Percentiles rank a stretch among this genome's conserved stretches.
Conservation (phyloP, 106 monocot genomes). For the Xerophyta viscosa region DNA sequence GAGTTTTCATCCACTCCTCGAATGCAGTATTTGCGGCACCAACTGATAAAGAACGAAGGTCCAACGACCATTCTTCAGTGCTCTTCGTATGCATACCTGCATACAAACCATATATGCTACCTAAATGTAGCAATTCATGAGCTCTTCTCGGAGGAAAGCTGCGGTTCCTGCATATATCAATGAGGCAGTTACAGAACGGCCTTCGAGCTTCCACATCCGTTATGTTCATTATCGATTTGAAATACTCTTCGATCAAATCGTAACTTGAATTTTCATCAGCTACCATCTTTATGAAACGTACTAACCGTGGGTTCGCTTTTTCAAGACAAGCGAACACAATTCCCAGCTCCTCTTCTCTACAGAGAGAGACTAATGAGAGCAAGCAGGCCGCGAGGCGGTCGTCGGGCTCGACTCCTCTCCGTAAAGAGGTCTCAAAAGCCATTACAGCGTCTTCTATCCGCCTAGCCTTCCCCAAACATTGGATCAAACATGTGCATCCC, state of each 20-base stretch:
- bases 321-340: slow-evolving; percentile 46
- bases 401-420: slow-evolving; percentile 51
- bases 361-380: slow-evolving; percentile 49
- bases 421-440: slow-evolving; percentile 39
- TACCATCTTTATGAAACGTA: slow-evolving; percentile 36
- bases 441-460: slow-evolving; percentile 61
- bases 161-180: slow-evolving; percentile 65
- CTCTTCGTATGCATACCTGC: slow-evolving; percentile 37
- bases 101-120: slow-evolving; percentile 56
- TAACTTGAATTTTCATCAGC: slow-evolving; percentile 17
- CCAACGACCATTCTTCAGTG: slow-evolving; percentile 52
- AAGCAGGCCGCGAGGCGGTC: slow-evolving; percentile 79
- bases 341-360: slow-evolving; percentile 32
- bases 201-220: slow-evolving; percentile 42
- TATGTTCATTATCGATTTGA: slow-evolving; percentile 39
- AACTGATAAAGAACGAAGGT: slow-evolving; percentile 68
- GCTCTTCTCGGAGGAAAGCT: slow-evolving; percentile 47
- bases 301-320: slow-evolving; percentile 51
- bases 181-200: slow-evolving; percentile 93
- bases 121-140: slow-evolving; percentile 47
- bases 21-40: slow-evolving; percentile 87
- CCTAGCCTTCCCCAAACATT: slow-evolving; percentile 62
- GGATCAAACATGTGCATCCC: slow-evolving; percentile 62
- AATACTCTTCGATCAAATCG: slow-evolving; percentile 28
- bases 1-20: slow-evolving; percentile 60